phyloP scores from a whole-genome alignment of 495 filamentous ascomycete genomes.

The Trichoderma parareesei region DNA sequence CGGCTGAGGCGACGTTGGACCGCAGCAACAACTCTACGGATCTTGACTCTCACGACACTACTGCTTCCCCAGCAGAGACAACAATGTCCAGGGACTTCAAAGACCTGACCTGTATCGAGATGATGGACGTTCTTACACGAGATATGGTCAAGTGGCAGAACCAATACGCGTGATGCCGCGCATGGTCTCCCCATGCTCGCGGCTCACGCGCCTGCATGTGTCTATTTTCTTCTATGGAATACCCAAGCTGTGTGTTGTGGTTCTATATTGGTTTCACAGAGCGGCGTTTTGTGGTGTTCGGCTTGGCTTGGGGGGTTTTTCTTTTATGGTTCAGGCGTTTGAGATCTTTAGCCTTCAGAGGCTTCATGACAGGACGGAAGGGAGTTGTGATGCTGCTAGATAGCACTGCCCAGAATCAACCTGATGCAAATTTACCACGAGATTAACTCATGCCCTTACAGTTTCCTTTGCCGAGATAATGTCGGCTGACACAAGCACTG shows the following conservation, averaged over 20 bases:
- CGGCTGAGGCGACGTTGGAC: conserved; percentile 35
- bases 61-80: conserved; percentile 2
- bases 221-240: not conserved
- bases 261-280: not conserved
- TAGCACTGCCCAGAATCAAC: too few relatives aligned
- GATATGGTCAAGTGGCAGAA: conserved; percentile 74
- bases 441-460: too few relatives aligned
- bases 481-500: too few relatives aligned
- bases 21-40: conserved; percentile 9
- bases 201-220: not conserved
- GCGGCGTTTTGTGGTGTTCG: not conserved
- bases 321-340: not conserved
- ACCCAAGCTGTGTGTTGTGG: not conserved
- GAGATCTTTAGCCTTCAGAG: not conserved
- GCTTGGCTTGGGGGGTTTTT: too few relatives aligned
- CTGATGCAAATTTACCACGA: too few relatives aligned
- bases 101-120: conserved; percentile 61
- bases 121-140: conserved; percentile 74
- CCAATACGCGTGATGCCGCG: conserved; percentile 29
- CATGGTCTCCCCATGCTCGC: not conserved
- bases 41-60: conserved; percentile 9
- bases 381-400: too few relatives aligned
- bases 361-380: not conserved
- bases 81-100: conserved; percentile 43
- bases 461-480: too few relatives aligned